Evolutionary conservation across 1,284 basidiomycete species (phyloP), one percentile per base, ranked within the genome.

Genomic region (Ceratobasidium sp.): DNA sequence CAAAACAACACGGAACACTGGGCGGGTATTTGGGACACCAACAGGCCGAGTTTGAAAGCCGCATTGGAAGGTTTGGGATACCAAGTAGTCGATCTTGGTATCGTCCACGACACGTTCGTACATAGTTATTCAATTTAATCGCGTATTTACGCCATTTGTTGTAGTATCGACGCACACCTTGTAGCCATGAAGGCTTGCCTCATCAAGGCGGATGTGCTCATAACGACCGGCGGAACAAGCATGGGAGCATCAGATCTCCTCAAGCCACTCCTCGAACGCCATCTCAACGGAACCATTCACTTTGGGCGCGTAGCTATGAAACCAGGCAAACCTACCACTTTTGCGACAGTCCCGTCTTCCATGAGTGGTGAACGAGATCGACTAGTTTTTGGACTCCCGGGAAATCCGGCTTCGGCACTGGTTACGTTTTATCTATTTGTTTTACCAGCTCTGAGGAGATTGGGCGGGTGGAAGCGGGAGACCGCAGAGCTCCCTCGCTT

Each of bases 371-470:
- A 26, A 8, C 75, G 74, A n/a, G 75, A 77, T 41, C 90, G 88
- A 75, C 87, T 89, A 3, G 77, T 94, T 3, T 96, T 96, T 77
- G 93, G 92, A 0, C 84, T 96, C 0, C 94, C 94, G 0, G 94
- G 94, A 0, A 96, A 96, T 78, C 94, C 94, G 0, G 94, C 94
- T 0, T 90, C 89, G 4, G 94, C 94, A 9, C 83, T 96, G n/a
- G 93, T 96, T 1, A 93, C 89, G 16, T 95, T 95, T 80, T 87
- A 93, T 78, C 79, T 96, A 5, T 95, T 96, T 78, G 93, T 94
- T 9, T 79, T 95, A 0, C 94, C 94, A 2, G 90, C 91, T 4
- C 80, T 96, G 65, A 83, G 94, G 73, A 86, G 83, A 75, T 79
- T 96, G 70, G 90, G 89, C 6, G 92, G 92, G 0, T 92, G 87